Conservation (phyloP, 148 eudicot species). For the Dianthus caryophyllus region DNA sequence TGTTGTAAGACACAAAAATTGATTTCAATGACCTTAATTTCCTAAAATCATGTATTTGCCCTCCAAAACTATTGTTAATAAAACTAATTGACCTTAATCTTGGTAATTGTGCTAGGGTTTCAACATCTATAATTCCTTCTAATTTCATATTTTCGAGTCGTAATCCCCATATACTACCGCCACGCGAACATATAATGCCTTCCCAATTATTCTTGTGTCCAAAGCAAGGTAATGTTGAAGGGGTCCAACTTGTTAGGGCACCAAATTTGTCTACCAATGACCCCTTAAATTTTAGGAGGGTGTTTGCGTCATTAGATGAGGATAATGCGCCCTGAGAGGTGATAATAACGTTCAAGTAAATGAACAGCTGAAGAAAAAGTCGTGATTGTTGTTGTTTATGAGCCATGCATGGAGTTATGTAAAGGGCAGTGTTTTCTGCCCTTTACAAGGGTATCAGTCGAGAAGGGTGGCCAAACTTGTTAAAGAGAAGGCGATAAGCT, state of each 20-base stretch:
- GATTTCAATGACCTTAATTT: conserved; percentile 16
- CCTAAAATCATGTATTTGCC: conserved; percentile 26
- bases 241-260: conserved; percentile 22
- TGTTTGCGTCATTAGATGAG: neutral
- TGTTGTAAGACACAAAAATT: conserved; percentile 23
- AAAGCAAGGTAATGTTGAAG: conserved; percentile 20
- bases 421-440: conserved; percentile 43
- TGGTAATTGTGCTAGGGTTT: conserved; percentile 12
- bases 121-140: conserved; percentile 20
- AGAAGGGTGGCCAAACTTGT: conserved; percentile 14
- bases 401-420: conserved; percentile 20
- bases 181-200: conserved; percentile 27
- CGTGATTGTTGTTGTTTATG: neutral
- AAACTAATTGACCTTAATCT: conserved; percentile 27
- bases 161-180: conserved; percentile 32
- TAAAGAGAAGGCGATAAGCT: conserved; percentile 14
- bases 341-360: neutral
- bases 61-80: conserved; percentile 24
- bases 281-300: conserved; percentile 24
- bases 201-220: conserved; percentile 27
- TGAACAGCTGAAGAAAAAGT: neutral
- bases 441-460: conserved; percentile 28
- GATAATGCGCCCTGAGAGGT: conserved; percentile 10
- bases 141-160: conserved; percentile 32
- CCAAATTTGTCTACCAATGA: conserved; percentile 16